Percentiles rank a stretch among this genome's conserved stretches.
phyloP scores from a whole-genome alignment of 2,329 filamentous ascomycete species.

The Cercospora sesami region DNA sequence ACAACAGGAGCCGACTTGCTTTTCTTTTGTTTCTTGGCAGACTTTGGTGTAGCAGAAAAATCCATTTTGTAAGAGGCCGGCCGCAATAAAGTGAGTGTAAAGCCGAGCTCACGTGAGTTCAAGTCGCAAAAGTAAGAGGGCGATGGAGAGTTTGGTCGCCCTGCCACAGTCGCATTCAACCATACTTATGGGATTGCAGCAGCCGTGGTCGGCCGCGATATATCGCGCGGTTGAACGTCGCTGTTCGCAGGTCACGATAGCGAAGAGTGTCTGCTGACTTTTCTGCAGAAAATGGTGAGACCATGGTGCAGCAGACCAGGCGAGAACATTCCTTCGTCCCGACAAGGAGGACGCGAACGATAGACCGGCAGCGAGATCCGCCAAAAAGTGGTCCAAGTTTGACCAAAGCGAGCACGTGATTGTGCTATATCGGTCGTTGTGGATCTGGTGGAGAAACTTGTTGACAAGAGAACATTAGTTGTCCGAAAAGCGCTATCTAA shows the following conservation, averaged over 20 bases:
- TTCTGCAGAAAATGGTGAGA: constrained; percentile 17
- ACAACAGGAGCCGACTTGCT: neutral
- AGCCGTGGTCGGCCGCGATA: constrained; percentile 6
- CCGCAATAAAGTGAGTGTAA: neutral
- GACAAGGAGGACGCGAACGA: constrained; percentile 6
- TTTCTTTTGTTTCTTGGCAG: constrained; percentile 12
- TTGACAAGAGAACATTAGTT: constrained; percentile 16
- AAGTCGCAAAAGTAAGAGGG: neutral
- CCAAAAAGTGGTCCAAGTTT: neutral
- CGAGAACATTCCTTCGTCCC: constrained; percentile 12
- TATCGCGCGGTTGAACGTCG: constrained; percentile 13
- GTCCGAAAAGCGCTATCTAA: constrained; percentile 18
- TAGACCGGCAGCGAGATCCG: constrained; percentile 1
- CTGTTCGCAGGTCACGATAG: neutral
- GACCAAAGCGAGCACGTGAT: constrained; percentile 7
- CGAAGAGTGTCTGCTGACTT: constrained; percentile 5
- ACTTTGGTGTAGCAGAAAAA: constrained; percentile 4
- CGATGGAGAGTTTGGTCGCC: neutral
- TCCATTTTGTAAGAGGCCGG: constrained; percentile 7
- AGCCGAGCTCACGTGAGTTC: neutral
- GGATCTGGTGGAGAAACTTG: neutral
- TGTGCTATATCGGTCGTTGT: constrained; percentile 12
- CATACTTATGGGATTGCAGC: neutral
- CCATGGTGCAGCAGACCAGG: constrained; percentile 5
- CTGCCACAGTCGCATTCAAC: neutral